phyloP scores from a whole-genome alignment of 2,329 filamentous ascomycete genomes.

The Fusarium napiforme region DNA sequence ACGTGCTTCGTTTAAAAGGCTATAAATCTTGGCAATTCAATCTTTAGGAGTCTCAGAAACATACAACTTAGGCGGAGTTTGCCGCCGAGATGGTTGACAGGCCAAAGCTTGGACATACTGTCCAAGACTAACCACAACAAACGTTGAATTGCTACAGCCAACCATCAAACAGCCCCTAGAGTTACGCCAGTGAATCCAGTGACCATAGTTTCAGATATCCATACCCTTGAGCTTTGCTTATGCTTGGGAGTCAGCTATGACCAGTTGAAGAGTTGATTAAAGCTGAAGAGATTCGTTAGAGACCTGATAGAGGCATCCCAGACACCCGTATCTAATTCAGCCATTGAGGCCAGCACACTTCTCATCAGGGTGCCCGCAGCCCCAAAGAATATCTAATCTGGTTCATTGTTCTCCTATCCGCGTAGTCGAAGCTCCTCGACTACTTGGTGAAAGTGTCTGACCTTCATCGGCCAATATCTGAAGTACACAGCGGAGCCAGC shows the following conservation, averaged over 20 bases:
- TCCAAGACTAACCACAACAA: not conserved
- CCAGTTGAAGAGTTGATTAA: not conserved
- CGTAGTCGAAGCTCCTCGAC: not conserved
- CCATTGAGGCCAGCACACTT: rapidly evolving
- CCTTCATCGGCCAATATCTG: not conserved
- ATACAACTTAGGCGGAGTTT: not conserved
- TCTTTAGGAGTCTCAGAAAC: rapidly evolving
- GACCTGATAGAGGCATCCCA: not conserved
- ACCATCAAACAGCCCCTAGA: not conserved
- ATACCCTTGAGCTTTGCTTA: not conserved
- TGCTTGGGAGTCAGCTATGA: not conserved
- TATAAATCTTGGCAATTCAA: rapidly evolving
- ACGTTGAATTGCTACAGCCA: not conserved
- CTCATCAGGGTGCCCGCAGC: not conserved
- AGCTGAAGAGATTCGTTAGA: not conserved
- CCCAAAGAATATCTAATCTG: not conserved
- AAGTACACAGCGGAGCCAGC: rapidly evolving
- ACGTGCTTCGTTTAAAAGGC: not conserved
- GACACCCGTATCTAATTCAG: rapidly evolving
- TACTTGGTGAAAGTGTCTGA: not conserved
- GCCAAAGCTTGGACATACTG: not conserved
- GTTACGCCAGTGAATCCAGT: rapidly evolving
- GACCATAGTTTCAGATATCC: rapidly evolving
- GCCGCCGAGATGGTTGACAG: not conserved
- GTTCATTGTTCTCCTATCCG: not conserved